These are phyloP conservation scores for Cladorrhinum samala DNA, from an alignment of 495 filamentous ascomycete genomes.

Conservation along the genomic window DNA sequence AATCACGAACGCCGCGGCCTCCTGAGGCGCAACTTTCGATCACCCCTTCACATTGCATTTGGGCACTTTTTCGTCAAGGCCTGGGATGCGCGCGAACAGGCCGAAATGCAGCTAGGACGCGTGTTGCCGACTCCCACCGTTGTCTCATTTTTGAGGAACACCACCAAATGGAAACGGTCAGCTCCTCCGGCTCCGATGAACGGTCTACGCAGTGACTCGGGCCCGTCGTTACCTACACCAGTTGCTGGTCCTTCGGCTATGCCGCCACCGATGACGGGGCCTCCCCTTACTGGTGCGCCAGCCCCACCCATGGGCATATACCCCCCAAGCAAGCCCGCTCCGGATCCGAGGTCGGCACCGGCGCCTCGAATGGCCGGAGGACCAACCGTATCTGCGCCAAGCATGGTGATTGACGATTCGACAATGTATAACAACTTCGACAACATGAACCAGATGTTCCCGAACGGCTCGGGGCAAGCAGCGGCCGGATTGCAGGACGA, in stretches of 20 bases:
- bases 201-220: not conserved
- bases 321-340: slow-evolving; percentile 5
- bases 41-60: slow-evolving; percentile 47
- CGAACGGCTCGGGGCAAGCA: not conserved
- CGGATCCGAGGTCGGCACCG: slow-evolving; percentile 6
- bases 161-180: slow-evolving; percentile 17
- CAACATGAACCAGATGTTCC: slow-evolving; percentile 15
- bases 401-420: slow-evolving; percentile 23
- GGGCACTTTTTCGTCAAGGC: slow-evolving; percentile 46
- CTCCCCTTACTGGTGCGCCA: not conserved
- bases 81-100: slow-evolving; percentile 45
- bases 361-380: slow-evolving; percentile 14
- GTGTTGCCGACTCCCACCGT: slow-evolving; percentile 34
- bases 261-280: not conserved
- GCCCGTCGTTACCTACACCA: not conserved
- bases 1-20: slow-evolving; percentile 41
- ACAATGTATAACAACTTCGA: slow-evolving; percentile 26
- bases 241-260: not conserved
- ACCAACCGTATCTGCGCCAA: not conserved
- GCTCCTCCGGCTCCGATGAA: not conserved
- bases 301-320: slow-evolving; percentile 9
- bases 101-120: slow-evolving; percentile 37
- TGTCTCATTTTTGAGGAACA: slow-evolving; percentile 35
- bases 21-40: slow-evolving; percentile 35
- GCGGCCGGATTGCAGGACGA: slow-evolving; percentile 31